A percentile compares a stretch with the other conserved stretches of the same genome.
Evolutionary conservation across 352 stramenopile genomes (phyloP).

Genomic region (Discostella stelligera): DNA sequence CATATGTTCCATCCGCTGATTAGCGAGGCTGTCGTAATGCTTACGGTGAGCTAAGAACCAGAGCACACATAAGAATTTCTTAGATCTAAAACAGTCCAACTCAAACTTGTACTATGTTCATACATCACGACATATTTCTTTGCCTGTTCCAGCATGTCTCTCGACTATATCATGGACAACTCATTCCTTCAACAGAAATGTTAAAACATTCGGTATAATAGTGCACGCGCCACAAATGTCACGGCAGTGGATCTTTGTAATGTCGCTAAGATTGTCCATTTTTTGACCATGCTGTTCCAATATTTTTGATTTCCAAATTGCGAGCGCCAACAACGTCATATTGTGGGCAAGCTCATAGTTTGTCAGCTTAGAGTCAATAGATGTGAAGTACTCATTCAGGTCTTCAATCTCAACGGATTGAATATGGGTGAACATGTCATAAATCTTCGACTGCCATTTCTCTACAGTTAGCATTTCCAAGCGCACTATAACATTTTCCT

Average conservation of each 20-base stretch:
- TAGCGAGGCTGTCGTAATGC: no score
- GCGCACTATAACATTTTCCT: neutral
- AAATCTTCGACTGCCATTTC: neutral
- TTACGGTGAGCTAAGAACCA: neutral
- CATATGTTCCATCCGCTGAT: neutral
- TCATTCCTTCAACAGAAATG: neutral
- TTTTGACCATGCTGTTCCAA: neutral
- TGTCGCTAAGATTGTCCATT: no score
- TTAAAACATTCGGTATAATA: constrained; percentile 11
- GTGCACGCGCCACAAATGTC: constrained; percentile 6
- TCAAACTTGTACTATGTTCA: no score
- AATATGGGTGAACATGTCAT: neutral
- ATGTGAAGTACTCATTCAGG: neutral
- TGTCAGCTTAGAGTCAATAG: neutral
- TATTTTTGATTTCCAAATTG: constrained; percentile 12
- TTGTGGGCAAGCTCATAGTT: neutral
- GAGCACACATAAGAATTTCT: no score
- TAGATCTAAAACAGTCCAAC: no score
- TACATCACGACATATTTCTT: no score
- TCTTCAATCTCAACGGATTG: neutral
- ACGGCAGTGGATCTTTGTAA: neutral
- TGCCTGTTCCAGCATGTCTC: no score
- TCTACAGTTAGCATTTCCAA: neutral
- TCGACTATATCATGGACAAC: no score
- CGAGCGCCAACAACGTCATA: constrained; percentile 16